These are phyloP conservation scores for Trifolium fragiferum DNA, from an alignment of 306 rosid species.

Conservation along the genomic window DNA sequence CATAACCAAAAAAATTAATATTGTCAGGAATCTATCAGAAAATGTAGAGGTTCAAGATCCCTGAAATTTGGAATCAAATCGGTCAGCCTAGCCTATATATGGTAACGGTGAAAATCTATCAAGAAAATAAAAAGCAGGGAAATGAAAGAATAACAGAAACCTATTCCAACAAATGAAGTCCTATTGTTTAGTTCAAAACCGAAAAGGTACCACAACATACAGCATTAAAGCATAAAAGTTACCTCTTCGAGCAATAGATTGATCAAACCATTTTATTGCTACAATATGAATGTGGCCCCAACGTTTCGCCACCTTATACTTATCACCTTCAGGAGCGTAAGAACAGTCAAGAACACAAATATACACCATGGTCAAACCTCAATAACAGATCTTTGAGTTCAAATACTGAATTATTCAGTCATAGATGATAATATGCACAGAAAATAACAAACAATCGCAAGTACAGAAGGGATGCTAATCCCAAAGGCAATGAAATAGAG, in stretches of 20 bases:
- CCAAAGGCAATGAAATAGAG: constrained; percentile 24
- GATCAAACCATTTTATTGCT: constrained; percentile 89
- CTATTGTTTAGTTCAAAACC: constrained; percentile 34
- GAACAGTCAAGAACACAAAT: constrained; percentile 72
- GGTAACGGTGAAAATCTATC: neutral
- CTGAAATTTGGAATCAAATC: neutral
- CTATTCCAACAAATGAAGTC: constrained; percentile 24
- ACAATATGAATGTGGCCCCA: constrained; percentile 86
- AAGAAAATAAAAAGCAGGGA: neutral
- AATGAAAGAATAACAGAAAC: constrained; percentile 9
- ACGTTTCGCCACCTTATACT: constrained; percentile 80
- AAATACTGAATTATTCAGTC: constrained; percentile 24
- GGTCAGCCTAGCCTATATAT: neutral
- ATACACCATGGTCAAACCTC: constrained; percentile 33
- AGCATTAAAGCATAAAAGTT: constrained; percentile 34
- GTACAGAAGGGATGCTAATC: constrained; percentile 11
- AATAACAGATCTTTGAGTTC: constrained; percentile 10
- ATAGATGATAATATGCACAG: constrained; percentile 21
- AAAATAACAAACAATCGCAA: constrained; percentile 22
- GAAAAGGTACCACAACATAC: constrained; percentile 33
- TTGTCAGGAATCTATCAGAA: too few relatives aligned
- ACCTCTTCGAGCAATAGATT: constrained; percentile 84
- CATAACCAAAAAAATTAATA: too few relatives aligned
- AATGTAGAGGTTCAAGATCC: too few relatives aligned
- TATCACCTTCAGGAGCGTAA: constrained; percentile 95